These are phyloP conservation scores for Vigna angularis DNA, from an alignment of 306 rosid genomes.

Conservation along the genomic window DNA sequence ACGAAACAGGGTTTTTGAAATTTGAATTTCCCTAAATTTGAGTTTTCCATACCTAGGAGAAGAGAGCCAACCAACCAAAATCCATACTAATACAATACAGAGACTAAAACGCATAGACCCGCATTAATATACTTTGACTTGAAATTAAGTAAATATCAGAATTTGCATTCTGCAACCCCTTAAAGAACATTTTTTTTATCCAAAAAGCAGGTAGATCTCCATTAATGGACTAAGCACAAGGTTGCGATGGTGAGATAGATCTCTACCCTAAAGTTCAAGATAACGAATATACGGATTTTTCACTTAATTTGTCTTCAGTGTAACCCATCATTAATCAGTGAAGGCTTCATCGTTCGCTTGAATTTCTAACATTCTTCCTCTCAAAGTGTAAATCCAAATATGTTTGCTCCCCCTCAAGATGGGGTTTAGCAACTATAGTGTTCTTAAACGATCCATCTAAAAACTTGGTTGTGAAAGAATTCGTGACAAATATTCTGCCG, in stretches of 20 bases:
- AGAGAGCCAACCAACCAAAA: background rate
- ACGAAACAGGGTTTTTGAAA: background rate
- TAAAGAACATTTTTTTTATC: background rate
- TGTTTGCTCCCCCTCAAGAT: no score
- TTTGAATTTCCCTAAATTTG: background rate
- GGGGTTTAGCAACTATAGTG: no score
- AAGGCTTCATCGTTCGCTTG: background rate
- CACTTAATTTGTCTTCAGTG: background rate
- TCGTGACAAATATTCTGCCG: no score
- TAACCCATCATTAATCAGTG: background rate
- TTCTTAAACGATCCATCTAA: no score
- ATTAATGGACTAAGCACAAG: background rate
- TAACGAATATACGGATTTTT: background rate
- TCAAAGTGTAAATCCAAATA: no score
- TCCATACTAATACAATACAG: background rate
- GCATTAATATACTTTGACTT: background rate
- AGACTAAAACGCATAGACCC: background rate
- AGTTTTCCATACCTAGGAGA: background rate
- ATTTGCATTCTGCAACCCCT: background rate
- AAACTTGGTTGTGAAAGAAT: no score
- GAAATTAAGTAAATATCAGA: no score
- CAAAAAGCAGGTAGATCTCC: background rate
- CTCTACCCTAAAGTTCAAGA: background rate
- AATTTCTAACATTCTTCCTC: background rate
- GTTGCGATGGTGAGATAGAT: background rate